Base-by-base conservation (phyloP, 345 rosid genomes). In the Kandelia obovata region DNA sequence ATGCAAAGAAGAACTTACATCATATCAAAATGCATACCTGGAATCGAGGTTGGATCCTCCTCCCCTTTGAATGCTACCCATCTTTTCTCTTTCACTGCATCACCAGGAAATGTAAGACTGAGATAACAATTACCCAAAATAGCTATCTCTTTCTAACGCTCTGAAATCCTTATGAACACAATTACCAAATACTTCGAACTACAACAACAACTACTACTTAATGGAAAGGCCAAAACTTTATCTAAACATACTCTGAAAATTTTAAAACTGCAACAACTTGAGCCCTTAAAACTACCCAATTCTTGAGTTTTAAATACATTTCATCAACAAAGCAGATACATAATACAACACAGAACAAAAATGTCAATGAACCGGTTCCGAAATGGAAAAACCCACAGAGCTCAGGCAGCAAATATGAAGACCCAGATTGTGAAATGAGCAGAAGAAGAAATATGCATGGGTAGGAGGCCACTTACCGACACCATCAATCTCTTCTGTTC, bases 81-180 rank as follows among this genome's bases (percentile, higher is more conserved):
- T 86, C 96, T 86, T 82, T 89, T 95, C 91, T 90, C 99, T 85
- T 92, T 95, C 79, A 82, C 99, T 95, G 83, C 31, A 69, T 79
- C 74, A 75, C 55, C 31, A 67, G 61, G 58, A 65, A 71, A 60
- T 55, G 6, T 8, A 55, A 43, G 17, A 13, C 49, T 43, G 5
- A 43, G 49, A 43, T 0, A 43, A 43, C 19, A 2, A 43, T 15
- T 13, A 43, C 49, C 49, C 49, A 43, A 43, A n/a, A 55, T 55
- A 23, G 30, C 30, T 10, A 23, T 43, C 49, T 13, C 17, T 13
- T 43, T 43, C 49, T 13, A 43, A 2, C 49, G 13, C 19, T 11
- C 15, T 13, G 17, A 43, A 43, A 43, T 43, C 19, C 49, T 43
- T 2, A 2, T 3, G 49, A 43, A 11, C 49, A 43, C 15, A 39